Evolutionary conservation across 495 filamentous ascomycete species (phyloP).

Genomic region (Thozetella sp.): DNA sequence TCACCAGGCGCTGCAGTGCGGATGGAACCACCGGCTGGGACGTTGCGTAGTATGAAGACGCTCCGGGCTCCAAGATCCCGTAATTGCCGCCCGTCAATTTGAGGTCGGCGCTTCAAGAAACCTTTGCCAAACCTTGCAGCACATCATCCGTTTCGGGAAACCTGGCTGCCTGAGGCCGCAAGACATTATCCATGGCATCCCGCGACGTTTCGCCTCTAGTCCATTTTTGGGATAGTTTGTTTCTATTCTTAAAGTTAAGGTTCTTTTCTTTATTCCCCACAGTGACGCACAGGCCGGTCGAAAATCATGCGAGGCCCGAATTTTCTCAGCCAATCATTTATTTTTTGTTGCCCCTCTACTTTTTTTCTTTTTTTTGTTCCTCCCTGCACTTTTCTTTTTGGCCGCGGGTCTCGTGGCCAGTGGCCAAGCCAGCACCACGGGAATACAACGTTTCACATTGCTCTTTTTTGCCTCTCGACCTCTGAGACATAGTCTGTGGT

Average conservation of each 20-base stretch:
- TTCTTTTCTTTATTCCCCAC: constrained; percentile 15
- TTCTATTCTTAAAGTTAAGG: constrained; percentile 33
- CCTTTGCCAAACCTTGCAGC: background rate
- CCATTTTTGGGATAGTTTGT: constrained; percentile 14
- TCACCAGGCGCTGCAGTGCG: no score
- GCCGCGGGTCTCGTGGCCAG: background rate
- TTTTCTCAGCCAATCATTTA: no score
- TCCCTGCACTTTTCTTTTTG: background rate
- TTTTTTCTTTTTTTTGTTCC: constrained; percentile 6
- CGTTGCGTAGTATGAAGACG: no score
- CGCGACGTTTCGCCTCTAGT: constrained; percentile 3
- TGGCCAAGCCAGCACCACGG: background rate
- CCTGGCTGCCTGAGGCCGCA: background rate
- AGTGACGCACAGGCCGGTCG: background rate
- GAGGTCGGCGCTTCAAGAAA: background rate
- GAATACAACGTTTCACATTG: background rate
- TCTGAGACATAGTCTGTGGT: background rate
- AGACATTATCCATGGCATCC: background rate
- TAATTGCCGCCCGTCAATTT: no score
- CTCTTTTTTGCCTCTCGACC: background rate
- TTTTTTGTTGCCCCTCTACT: constrained; percentile 4
- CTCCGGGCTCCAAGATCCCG: no score
- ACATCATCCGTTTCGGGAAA: background rate
- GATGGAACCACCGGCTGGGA: no score
- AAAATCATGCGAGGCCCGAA: background rate